Evolutionary conservation across 805 yeast species (phyloP), one percentile per base, ranked within the genome.

Genomic region (Grigorovia humatica): DNA sequence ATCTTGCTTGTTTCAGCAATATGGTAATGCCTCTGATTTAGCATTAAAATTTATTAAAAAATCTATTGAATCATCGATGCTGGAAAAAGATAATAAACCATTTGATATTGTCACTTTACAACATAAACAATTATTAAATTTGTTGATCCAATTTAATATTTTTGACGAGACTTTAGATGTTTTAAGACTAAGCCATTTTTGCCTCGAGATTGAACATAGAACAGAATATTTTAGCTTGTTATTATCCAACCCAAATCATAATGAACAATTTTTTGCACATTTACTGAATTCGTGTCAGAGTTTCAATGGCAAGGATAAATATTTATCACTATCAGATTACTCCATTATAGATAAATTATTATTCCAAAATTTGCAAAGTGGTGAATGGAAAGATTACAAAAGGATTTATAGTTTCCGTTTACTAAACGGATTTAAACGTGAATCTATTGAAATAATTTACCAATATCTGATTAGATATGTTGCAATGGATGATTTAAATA

Each of bases 131-230:
- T 59, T 64, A 49, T 50, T 67, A 29, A 57, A 62, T 29, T 55
- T 60, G 17, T 52, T 67, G 18, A 55, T 63, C 29, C 51, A 59
- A 9, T 65, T 65, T 43, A 44, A 55, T 18, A 52, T 62, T 51
- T 63, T 52, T 51, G 54, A 57, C 29, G 70, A 67, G 51, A 61
- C 63, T 6, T 42, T 67, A 13, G 68, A 66, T 53, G 65, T 67
- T 9, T 48, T 67, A 46, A 58, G 64, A 38, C 54, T 63, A 42
- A 59, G 66, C 38, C 66, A 62, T 46, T 53, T 55, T 9, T 55
- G 53, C 15, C 48, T 65, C n/a, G 44, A 60, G 6, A 49, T 49
- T 2, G 55, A 54, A 29, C 51, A 57, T n/a, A 64, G 67, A 54
- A 41, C 49, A 8, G 46, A 48, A 7, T 65, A 62, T 52, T 65